Evolutionary conservation across 2,329 filamentous ascomycete species (phyloP).

Genomic region (Phaeosphaeria sp.): DNA sequence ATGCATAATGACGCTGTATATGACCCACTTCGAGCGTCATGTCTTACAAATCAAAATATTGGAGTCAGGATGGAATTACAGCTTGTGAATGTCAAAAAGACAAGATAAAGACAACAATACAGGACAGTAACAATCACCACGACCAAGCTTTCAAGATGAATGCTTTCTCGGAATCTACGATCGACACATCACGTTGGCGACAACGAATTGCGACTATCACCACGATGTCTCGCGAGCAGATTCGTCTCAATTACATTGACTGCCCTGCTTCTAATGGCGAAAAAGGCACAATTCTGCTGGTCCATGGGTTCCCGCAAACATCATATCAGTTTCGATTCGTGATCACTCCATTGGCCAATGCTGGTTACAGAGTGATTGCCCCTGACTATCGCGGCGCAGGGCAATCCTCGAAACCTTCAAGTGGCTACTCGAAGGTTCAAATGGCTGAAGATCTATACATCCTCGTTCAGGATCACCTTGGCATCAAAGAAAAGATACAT

Average conservation of each 20-base stretch:
- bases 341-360: conserved; percentile 34
- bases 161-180: neutral
- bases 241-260: conserved; percentile 34
- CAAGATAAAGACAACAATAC: neutral
- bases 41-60: conserved; percentile 1
- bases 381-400: conserved; percentile 53
- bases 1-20: neutral
- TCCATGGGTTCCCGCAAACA: conserved; percentile 58
- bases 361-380: conserved; percentile 51
- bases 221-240: conserved; percentile 11
- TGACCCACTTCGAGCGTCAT: conserved; percentile 7
- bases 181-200: neutral
- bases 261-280: conserved; percentile 17
- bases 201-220: conserved; percentile 9
- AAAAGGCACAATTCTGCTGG: conserved; percentile 45
- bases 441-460: conserved; percentile 52
- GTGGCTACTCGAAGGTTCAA: conserved; percentile 51
- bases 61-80: neutral
- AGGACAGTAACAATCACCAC: too few species aligned
- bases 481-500: conserved; percentile 49
- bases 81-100: neutral
- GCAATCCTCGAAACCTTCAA: conserved; percentile 43
- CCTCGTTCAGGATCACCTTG: conserved; percentile 33
- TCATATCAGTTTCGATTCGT: conserved; percentile 51
- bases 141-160: neutral